Evolutionary conservation across 106 monocot species (phyloP), one percentile per base, ranked within the genome.

Genomic region (Acorus calamus): DNA sequence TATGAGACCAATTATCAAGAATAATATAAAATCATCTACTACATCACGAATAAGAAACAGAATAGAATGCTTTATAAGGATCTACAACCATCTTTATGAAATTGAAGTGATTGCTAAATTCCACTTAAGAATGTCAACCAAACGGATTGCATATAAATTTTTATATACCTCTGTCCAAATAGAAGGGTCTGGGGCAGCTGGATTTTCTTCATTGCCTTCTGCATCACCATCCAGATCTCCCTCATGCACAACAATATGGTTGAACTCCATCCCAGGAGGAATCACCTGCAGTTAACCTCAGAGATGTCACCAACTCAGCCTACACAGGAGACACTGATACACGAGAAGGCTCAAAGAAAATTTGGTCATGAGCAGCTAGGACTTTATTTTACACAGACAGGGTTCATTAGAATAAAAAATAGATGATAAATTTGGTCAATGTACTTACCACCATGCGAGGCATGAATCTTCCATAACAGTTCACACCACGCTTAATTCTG

Each of bases 251-350:
- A 62, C 66, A 60, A 93, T 68, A 78, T 96, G 71, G 47, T 78
- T 74, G 76, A 96, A 91, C 63, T 96, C 96, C 96, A 96, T 96
- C 4, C 96, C 96, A 28, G 96, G 96, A 65, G 96, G 90, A 77
- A 96, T 80, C 62, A 91, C 69, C 96, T 92, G 66, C 11, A 60
- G 44, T 28, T 28, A 28, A 28, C 28, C 28, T 28, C 28, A 28
- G 28, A 28, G 28, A 28, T 28, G 28, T 28, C 28, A 28, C 28
- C 28, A 1, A 28, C 28, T 28, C 28, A 28, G 1, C 28, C 28
- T 28, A 28, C 28, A 28, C 28, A 28, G 28, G 28, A 28, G 28
- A 28, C 28, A 28, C 28, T 28, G 28, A 28, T 28, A 28, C 28
- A 28, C 28, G 28, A 28, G 28, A 28, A 28, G 1, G 28, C 28